Base-by-base conservation (phyloP, 2,329 filamentous ascomycete species). In the Chaetomium globosum region DNA sequence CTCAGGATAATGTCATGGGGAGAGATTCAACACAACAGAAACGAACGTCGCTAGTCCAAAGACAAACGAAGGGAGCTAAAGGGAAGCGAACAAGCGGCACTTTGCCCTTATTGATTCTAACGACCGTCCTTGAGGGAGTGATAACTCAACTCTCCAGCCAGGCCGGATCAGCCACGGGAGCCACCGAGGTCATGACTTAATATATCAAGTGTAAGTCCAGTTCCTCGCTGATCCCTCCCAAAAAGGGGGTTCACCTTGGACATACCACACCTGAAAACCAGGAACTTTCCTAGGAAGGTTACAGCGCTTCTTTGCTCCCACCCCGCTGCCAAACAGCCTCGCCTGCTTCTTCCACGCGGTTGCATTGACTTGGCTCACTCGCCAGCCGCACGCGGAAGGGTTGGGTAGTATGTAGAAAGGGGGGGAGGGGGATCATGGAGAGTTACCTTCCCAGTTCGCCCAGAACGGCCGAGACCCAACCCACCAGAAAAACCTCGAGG, bases 241-340 rank as follows among this genome's bases (percentile, higher is more conserved):
- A 56, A 56, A 36, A 62, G 52, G 52, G 16, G 39, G 21, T 52
- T 61, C 49, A 49, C 60, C 43, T 31, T 48, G 23, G 12, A 21
- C 23, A 33, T 21, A 28, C n/a, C n/a, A 3, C 46, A 21, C 3
- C 56, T n/a, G 16, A 36, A n/a, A 58, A n/a, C 33, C n/a, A 36
- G 23, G 31, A 12, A 23, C n/a, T 12, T 31, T 31, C 3, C 19
- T 8, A 23, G 53, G 30, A 39, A 56, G 19, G 53, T 36, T 23
- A 12, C 33, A 13, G 33, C 2, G 13, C 30, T 12, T 21, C 33
- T 23, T 55, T 13, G 23, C 30, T 12, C 30, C 28, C 31, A 36
- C 19, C 52, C 9, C 19, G 52, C 19, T 9, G 19, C 52, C 30
- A n/a, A 36, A 33, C n/a, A 36, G n/a, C 31, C 9, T 36, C 30